These are phyloP conservation scores for Amylocarpus encephaloides DNA, from an alignment of 2,329 filamentous ascomycete genomes.

Conservation along the genomic window DNA sequence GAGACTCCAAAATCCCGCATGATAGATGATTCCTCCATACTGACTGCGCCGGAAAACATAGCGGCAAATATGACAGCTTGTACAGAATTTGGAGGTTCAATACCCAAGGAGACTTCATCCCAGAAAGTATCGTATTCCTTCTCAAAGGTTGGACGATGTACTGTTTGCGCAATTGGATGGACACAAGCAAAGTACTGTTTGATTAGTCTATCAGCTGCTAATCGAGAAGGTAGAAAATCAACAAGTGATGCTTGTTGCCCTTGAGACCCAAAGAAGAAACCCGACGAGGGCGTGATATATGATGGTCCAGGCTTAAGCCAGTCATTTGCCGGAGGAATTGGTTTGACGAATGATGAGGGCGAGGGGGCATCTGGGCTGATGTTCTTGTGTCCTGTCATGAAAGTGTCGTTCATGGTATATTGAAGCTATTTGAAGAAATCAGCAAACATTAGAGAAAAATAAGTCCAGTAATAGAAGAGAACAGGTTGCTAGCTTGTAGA, in stretches of 20 bases:
- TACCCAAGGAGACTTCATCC: conserved; percentile 50
- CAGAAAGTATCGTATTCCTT: conserved; percentile 59
- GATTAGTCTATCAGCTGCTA: conserved; percentile 54
- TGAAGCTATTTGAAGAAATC: conserved; percentile 11
- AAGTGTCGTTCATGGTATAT: conserved; percentile 16
- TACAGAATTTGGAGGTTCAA: conserved; percentile 56
- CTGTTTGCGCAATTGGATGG: conserved; percentile 59
- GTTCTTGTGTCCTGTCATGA: conserved; percentile 17
- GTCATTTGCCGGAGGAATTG: conserved; percentile 31
- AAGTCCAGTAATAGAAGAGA: neutral
- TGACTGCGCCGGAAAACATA: conserved; percentile 63
- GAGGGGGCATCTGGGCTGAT: conserved; percentile 2
- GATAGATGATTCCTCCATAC: conserved; percentile 51
- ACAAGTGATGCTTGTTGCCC: conserved; percentile 45
- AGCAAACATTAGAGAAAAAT: neutral
- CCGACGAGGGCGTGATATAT: conserved; percentile 22
- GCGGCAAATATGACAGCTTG: conserved; percentile 65
- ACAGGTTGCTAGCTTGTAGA: too few relatives aligned
- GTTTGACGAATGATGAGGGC: conserved; percentile 13
- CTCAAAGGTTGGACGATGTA: conserved; percentile 62
- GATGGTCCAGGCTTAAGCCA: conserved; percentile 55
- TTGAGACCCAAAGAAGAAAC: conserved; percentile 55
- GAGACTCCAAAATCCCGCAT: conserved; percentile 47
- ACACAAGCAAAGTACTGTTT: conserved; percentile 62
- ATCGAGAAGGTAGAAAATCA: conserved; percentile 53